phyloP scores from a whole-genome alignment of 495 filamentous ascomycete species.

The Hypoxylon intermedium region DNA sequence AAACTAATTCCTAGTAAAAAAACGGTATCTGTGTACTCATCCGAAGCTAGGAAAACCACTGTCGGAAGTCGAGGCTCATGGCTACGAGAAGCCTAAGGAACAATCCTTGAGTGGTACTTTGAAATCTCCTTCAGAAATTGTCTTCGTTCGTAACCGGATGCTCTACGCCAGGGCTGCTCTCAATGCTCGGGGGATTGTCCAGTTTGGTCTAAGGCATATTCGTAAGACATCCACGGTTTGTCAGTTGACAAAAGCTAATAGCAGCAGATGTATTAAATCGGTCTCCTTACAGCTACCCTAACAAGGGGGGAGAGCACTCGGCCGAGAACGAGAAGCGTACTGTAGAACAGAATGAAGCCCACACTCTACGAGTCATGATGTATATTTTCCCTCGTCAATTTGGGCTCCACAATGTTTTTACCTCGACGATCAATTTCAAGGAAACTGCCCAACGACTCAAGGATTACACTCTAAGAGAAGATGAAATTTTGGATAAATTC shows the following conservation, averaged over 20 bases:
- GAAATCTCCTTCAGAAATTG: constrained; percentile 65
- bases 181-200: constrained; percentile 69
- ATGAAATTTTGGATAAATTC: constrained; percentile 69
- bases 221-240: constrained; percentile 63
- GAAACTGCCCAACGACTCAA: constrained; percentile 76
- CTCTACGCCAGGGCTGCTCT: constrained; percentile 78
- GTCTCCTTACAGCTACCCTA: constrained; percentile 53
- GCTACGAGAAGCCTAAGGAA: constrained; percentile 21
- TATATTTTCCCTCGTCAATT: constrained; percentile 96
- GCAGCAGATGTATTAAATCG: constrained; percentile 83
- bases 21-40: constrained; percentile 8
- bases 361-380: constrained; percentile 79
- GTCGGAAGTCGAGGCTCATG: constrained; percentile 43
- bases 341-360: constrained; percentile 48
- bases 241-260: constrained; percentile 7
- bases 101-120: constrained; percentile 6
- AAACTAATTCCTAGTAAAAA: no score
- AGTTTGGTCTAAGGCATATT: constrained; percentile 78
- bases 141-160: constrained; percentile 83
- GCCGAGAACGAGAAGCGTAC: constrained; percentile 3
- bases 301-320: constrained; percentile 6
- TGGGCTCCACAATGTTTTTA: constrained; percentile 89
- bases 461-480: constrained; percentile 82
- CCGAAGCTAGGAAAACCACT: constrained; percentile 39
- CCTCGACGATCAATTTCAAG: constrained; percentile 64